Percentiles rank a stretch among this genome's conserved stretches.
These are phyloP conservation scores for Fusarium sp. DNA, from an alignment of 2,329 filamentous ascomycete species.

Conservation along the genomic window DNA sequence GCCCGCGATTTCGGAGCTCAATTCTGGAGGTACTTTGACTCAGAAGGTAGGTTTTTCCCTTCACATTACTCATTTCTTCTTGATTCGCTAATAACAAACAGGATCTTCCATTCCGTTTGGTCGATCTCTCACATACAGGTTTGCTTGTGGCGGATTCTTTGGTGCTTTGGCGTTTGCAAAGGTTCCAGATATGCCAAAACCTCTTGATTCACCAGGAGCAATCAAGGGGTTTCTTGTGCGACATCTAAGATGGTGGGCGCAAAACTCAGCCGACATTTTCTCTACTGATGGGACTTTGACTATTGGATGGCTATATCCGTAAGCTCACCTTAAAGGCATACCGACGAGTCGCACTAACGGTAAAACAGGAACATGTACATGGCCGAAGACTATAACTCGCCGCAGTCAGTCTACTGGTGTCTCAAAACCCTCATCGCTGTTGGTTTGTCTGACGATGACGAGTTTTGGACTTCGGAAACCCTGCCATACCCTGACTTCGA, in stretches of 20 bases:
- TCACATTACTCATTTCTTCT: rapidly evolving
- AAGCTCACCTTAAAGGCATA: rapidly evolving
- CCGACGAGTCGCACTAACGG: not conserved
- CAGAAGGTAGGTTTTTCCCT: conserved; percentile 53
- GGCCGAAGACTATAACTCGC: conserved; percentile 71
- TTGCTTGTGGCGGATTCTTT: conserved; percentile 66
- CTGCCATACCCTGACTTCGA: conserved; percentile 39
- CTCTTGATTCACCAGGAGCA: conserved; percentile 56
- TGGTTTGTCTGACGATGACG: conserved; percentile 53
- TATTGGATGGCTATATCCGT: conserved; percentile 59
- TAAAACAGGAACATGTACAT: conserved; percentile 65
- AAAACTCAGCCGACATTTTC: conserved; percentile 61
- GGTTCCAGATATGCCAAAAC: conserved; percentile 55
- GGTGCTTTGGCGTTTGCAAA: conserved; percentile 61
- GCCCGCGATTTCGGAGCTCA: conserved; percentile 59
- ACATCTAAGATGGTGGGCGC: conserved; percentile 66
- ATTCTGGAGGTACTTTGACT: conserved; percentile 66
- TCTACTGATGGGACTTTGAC: conserved; percentile 64
- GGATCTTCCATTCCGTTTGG: conserved; percentile 68
- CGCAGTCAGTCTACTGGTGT: conserved; percentile 69
- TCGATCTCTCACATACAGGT: conserved; percentile 66
- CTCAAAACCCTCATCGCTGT: conserved; percentile 65
- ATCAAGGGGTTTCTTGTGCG: conserved; percentile 66
- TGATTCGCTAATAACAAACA: conserved; percentile 36
- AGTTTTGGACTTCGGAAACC: conserved; percentile 64